Base-by-base conservation (phyloP, 2,329 filamentous ascomycete genomes). In the Hypoxylon sp. region DNA sequence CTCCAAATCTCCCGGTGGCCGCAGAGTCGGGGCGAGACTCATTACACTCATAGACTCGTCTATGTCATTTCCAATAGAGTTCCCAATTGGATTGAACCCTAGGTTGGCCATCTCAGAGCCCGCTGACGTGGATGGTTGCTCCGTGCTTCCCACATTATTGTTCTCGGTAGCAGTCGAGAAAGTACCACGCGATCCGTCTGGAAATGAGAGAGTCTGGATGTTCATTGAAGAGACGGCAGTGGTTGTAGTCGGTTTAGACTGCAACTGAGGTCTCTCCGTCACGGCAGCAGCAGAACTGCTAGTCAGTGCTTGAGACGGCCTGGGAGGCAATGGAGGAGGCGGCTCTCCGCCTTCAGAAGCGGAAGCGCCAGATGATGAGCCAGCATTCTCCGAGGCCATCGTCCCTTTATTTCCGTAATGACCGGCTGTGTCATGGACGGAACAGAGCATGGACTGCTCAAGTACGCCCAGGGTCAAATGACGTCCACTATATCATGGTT, bases 151-250 rank as follows among this genome's bases (percentile, higher is more conserved):
- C 28, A 68, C 14, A 77, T 76, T 22, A 76, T 76, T 22, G 76
- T 76, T 20, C 77, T 81, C 50, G 84, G 78, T 70, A 22, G 68
- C 42, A 22, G 79, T 79, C 14, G 81, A 78, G 72, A 91, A 90
- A 1, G 86, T 89, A 36, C 91, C 89, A 63, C 87, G 84, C 18
- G 87, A 87, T 63, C 87, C 88, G 75, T 93, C 91, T 9, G 88
- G 88, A 67, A 91, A 90, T 1, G 89, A 89, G 51, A 94, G 84
- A 0, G 91, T 92, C 71, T 93, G 91, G 58, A 94, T 90, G 70
- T 95, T 93, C 66, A 93, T 85, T 14, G 93, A 86, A 0, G 93
- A 95, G 12, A 98, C 75, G 8, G 93, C 93, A 0, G 93, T 97
- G 2, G 94, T 97, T 48, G 93, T 97, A 2, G 94, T 97, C 49